phyloP scores from a whole-genome alignment of 225 moss, liverwort and hornwort genomes.

The Takakia lepidozioides region DNA sequence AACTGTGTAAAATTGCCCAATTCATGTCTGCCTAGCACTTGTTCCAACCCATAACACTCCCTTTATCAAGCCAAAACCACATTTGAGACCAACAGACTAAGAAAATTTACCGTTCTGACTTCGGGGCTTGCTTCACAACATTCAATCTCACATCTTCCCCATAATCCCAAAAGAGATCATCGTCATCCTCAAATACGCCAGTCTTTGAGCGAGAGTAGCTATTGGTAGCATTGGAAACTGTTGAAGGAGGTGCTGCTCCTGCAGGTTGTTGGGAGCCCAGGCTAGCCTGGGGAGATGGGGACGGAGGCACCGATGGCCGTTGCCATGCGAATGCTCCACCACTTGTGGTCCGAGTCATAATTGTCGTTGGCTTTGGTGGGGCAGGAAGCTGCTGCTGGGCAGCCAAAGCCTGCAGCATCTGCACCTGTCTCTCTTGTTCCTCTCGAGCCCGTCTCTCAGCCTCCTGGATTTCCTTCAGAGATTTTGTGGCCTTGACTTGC shows the following conservation, averaged over 20 bases:
- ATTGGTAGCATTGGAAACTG: constrained; percentile 17
- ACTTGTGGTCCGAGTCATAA: constrained; percentile 72
- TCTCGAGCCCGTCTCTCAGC: constrained; percentile 78
- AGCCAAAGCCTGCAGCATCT: constrained; percentile 45
- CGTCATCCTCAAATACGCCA: constrained; percentile 49
- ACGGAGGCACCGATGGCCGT: constrained; percentile 54
- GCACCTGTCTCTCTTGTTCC: constrained; percentile 78
- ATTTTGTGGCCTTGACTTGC: constrained; percentile 64
- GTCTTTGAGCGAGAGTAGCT: constrained; percentile 19
- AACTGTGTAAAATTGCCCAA: no score
- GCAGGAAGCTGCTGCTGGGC: constrained; percentile 25
- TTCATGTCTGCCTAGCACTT: no score
- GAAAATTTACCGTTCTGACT: constrained; percentile 61
- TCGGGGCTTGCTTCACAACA: constrained; percentile 57
- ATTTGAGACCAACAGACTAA: neutral
- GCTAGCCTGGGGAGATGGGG: constrained; percentile 23
- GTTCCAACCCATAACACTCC: no score
- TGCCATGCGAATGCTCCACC: constrained; percentile 94
- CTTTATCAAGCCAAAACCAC: neutral
- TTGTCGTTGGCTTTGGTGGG: constrained; percentile 59
- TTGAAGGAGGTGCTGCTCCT: constrained; percentile 17
- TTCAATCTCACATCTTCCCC: constrained; percentile 71
- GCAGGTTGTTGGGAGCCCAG: constrained; percentile 15
- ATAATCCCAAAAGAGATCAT: constrained; percentile 79
- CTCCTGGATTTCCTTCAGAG: constrained; percentile 97